Base-by-base conservation (phyloP, 73 alveolate genomes). In the Blepharisma stoltei region DNA sequence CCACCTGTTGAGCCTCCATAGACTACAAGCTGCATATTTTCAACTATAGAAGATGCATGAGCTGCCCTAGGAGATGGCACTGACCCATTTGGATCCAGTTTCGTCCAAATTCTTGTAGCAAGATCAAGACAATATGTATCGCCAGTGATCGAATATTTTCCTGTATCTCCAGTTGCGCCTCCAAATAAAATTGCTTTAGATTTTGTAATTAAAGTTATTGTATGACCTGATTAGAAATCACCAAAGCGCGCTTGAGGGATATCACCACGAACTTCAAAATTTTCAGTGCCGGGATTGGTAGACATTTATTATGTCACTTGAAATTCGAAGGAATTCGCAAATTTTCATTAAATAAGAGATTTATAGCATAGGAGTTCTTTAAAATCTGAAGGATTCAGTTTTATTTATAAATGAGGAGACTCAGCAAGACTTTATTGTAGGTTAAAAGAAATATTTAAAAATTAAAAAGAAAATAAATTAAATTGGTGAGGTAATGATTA, bases 1-100 rank as follows among this genome's bases (percentile, higher is more conserved):
- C 99, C 97, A 48, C 99, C 99, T 27, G 99, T 97, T 23, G 99
- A 99, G 6, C 99, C 99, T 50, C 99, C 99, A 82, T 96, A 94
- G 75, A 97, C 90, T 7, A 97, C 97, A 95, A 94, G 80, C 75
- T 86, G 77, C 47, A 73, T 48, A 55, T 78, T 21, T 80, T 77
- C 70, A 83, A 85, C 82, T 70, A 93, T 75, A 11, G 97, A 88
- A 11, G 95, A 87, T 6, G 98, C 95, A 71, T 95, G 98, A 6
- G 99, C 99, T 43, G 98, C 99, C 25, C 99, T 81, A 23, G 99
- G 98, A 27, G 95, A 87, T 6, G 98, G 99, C 49, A 93, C 80
- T 0, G 90, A 88, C 23, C 98, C 97, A 50, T 65, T 88, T 45
- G 98, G 95, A 50, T 81, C 94, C 53, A 91, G 81, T 81, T 92